Conservation (phyloP, 345 rosid species). For the Hypericum perforatum region DNA sequence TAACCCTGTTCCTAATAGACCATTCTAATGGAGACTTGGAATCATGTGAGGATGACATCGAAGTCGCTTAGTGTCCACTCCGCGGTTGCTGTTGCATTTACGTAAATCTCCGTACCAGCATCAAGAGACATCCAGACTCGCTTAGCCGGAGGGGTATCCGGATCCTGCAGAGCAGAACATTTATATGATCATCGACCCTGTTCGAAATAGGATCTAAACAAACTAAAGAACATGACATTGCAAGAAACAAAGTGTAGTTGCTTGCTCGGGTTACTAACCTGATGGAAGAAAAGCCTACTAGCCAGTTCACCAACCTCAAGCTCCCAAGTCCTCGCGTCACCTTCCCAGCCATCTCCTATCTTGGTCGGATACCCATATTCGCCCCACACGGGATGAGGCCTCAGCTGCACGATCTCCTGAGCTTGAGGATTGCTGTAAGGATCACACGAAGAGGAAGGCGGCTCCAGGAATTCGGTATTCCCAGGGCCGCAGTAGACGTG, state of each 20-base stretch:
- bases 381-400: conserved; percentile 20
- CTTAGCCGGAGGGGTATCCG: conserved; percentile 20
- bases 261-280: conserved; percentile 1
- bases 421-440: conserved; percentile 25
- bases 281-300: conserved; percentile 19
- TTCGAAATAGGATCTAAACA: no score
- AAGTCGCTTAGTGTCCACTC: conserved; percentile 23
- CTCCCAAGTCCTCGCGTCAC: conserved; percentile 19
- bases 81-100: conserved; percentile 17
- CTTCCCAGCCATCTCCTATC: conserved; percentile 22
- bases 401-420: conserved; percentile 17
- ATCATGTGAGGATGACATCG: conserved; percentile 10
- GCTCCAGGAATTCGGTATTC: conserved; percentile 14
- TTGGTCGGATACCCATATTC: conserved; percentile 21
- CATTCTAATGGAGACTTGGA: no score
- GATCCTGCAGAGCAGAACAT: conserved; percentile 16
- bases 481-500: conserved; percentile 20
- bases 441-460: conserved; percentile 18
- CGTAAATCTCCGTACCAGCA: conserved; percentile 20
- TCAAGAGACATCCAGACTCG: conserved; percentile 17
- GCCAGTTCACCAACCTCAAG: conserved; percentile 18
- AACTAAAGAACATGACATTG: no score
- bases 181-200: no score
- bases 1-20: no score
- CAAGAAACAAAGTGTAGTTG: not conserved